These are phyloP conservation scores for Paecilomyces niveus DNA, from an alignment of 2,329 filamentous ascomycete species.

Conservation along the genomic window DNA sequence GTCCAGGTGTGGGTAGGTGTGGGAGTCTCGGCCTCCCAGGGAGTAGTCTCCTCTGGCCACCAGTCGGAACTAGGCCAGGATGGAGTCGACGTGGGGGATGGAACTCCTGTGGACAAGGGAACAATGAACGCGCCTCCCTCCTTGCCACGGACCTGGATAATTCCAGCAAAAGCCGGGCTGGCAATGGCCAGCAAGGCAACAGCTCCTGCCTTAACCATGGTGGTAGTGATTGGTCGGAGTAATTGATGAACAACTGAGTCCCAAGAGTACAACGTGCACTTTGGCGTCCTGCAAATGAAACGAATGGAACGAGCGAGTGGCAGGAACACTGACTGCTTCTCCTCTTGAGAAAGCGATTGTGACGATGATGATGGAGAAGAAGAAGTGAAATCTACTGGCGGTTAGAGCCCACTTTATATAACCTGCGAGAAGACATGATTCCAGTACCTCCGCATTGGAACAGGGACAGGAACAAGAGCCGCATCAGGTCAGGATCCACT, in stretches of 20 bases:
- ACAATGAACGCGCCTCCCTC: constrained; percentile 2
- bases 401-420: background rate
- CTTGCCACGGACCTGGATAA: constrained; percentile 20
- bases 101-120: background rate
- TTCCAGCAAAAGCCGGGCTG: constrained; percentile 28
- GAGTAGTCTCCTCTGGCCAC: background rate
- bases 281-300: constrained; percentile 8
- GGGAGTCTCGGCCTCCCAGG: background rate
- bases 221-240: constrained; percentile 8
- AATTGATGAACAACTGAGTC: constrained; percentile 9
- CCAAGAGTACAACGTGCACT: background rate
- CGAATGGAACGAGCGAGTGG: constrained; percentile 12
- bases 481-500: background rate
- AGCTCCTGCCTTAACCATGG: constrained; percentile 28
- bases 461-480: background rate
- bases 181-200: constrained; percentile 29
- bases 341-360: background rate
- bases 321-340: constrained; percentile 7
- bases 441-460: background rate
- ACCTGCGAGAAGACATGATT: background rate
- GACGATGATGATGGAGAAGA: background rate
- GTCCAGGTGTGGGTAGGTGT: background rate
- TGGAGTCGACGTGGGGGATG: too few relatives aligned
- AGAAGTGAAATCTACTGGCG: background rate
- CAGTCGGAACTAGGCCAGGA: too few relatives aligned